A percentile compares a stretch with the other conserved stretches of the same genome.
These are phyloP conservation scores for Caryopteris hybrid DNA, from an alignment of 305 asterid genomes.

Conservation along the genomic window DNA sequence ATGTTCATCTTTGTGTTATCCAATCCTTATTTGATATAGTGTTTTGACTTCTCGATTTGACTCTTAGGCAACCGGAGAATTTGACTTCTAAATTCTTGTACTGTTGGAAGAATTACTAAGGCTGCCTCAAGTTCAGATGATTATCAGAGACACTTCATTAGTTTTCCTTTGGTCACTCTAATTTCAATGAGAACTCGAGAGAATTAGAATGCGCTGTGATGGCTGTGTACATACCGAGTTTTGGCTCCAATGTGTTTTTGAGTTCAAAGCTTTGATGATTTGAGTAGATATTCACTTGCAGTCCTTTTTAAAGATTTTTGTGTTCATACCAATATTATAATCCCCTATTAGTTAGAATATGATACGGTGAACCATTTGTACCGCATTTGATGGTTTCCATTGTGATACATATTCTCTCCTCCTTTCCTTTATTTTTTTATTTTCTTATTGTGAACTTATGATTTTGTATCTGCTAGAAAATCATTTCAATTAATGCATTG, in stretches of 20 bases:
- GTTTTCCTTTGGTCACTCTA: constrained; percentile 21
- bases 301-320: constrained; percentile 6
- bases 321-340: constrained; percentile 10
- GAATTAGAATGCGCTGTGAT: constrained; percentile 23
- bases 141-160: constrained; percentile 17
- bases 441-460: too few species aligned
- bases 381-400: neutral
- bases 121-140: constrained; percentile 17
- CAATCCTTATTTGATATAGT: neutral
- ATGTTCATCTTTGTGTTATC: neutral
- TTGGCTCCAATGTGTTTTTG: constrained; percentile 16
- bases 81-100: constrained; percentile 36
- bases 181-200: constrained; percentile 26
- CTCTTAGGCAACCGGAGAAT: constrained; percentile 26
- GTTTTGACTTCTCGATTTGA: neutral
- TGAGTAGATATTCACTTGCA: too few species aligned
- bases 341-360: too few species aligned
- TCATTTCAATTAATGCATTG: neutral
- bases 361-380: neutral
- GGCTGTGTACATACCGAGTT: constrained; percentile 38
- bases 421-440: neutral
- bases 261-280: neutral
- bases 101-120: constrained; percentile 16
- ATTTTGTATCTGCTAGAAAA: neutral
- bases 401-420: too few species aligned